Percentiles rank a stretch among this genome's conserved stretches.
phyloP scores from a whole-genome alignment of 495 filamentous ascomycete species.

The Xylaria longipes region DNA sequence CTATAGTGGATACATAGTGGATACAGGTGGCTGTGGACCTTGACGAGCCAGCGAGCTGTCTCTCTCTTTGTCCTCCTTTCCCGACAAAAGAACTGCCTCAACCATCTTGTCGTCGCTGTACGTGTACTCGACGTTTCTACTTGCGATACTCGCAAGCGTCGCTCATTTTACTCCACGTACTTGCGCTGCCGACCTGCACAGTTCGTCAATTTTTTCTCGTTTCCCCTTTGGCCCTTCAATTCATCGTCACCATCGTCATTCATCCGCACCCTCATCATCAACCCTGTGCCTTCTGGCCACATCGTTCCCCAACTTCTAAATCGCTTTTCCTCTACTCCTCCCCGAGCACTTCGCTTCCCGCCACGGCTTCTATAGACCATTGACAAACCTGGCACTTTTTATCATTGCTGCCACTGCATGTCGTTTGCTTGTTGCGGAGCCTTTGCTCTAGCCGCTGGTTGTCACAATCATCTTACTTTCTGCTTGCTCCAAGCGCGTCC shows the following conservation, averaged over 20 bases:
- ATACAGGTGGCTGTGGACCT: slow-evolving; percentile 8
- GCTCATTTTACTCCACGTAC: slow-evolving; percentile 18
- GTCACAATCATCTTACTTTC: slow-evolving; percentile 40
- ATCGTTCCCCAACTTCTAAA: slow-evolving; percentile 31
- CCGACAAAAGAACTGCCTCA: slow-evolving; percentile 19
- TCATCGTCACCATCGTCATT: slow-evolving; percentile 31
- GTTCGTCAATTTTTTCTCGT: slow-evolving; percentile 48
- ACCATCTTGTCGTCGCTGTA: slow-evolving; percentile 3
- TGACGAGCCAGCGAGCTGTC: not conserved
- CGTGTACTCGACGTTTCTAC: slow-evolving; percentile 31
- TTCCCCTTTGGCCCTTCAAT: slow-evolving; percentile 18
- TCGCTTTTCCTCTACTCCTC: slow-evolving; percentile 36
- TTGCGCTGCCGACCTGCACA: slow-evolving; percentile 43
- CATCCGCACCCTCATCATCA: slow-evolving; percentile 31
- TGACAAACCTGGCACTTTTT: slow-evolving; percentile 32
- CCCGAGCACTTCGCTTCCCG: slow-evolving; percentile 39
- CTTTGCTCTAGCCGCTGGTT: slow-evolving; percentile 41
- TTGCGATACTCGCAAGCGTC: slow-evolving; percentile 19
- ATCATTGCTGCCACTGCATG: slow-evolving; percentile 33
- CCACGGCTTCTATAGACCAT: slow-evolving; percentile 45
- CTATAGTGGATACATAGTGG: not conserved
- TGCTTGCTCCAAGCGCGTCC: slow-evolving; percentile 39
- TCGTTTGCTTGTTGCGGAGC: slow-evolving; percentile 46
- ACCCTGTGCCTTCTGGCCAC: slow-evolving; percentile 33
- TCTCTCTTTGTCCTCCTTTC: slow-evolving; percentile 28